A percentile compares a stretch with the other conserved stretches of the same genome.
These are phyloP conservation scores for Myotisia sp. DNA, from an alignment of 2,329 filamentous ascomycete genomes.

Conservation along the genomic window DNA sequence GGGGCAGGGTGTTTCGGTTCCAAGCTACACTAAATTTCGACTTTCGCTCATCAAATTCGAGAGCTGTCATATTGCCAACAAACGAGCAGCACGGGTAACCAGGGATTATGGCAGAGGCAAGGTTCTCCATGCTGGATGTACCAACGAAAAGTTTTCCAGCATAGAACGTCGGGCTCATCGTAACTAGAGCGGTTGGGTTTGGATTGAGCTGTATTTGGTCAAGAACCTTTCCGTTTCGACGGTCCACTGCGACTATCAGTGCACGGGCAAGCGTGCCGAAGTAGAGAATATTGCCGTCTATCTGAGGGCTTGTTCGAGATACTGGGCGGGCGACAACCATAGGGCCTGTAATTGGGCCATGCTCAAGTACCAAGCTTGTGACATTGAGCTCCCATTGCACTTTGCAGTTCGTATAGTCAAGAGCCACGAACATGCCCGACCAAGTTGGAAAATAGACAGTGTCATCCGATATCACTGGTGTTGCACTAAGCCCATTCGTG, in stretches of 20 bases:
- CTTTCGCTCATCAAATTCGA: neutral
- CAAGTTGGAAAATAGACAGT: constrained; percentile 1
- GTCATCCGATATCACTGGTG: neutral
- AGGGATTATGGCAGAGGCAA: neutral
- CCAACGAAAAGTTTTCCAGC: neutral
- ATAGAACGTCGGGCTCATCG: constrained; percentile 1
- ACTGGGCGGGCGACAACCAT: constrained; percentile 1
- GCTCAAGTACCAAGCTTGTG: neutral
- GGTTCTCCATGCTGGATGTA: constrained; percentile 2
- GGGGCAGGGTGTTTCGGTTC: constrained; percentile 1
- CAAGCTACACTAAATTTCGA: neutral
- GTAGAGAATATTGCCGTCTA: neutral
- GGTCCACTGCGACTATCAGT: neutral
- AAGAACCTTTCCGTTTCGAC: neutral
- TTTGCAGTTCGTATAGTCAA: neutral
- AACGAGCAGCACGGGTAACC: constrained; percentile 1
- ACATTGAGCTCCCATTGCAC: constrained; percentile 2
- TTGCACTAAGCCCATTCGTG: neutral
- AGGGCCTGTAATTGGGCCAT: neutral
- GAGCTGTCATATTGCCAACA: neutral
- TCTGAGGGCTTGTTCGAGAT: constrained; percentile 1
- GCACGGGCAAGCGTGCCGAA: neutral
- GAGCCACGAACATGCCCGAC: neutral
- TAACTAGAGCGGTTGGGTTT: neutral
- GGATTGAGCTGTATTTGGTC: neutral